These are phyloP conservation scores for Polychaeton citri DNA, from an alignment of 2,329 filamentous ascomycete species.

Conservation along the genomic window DNA sequence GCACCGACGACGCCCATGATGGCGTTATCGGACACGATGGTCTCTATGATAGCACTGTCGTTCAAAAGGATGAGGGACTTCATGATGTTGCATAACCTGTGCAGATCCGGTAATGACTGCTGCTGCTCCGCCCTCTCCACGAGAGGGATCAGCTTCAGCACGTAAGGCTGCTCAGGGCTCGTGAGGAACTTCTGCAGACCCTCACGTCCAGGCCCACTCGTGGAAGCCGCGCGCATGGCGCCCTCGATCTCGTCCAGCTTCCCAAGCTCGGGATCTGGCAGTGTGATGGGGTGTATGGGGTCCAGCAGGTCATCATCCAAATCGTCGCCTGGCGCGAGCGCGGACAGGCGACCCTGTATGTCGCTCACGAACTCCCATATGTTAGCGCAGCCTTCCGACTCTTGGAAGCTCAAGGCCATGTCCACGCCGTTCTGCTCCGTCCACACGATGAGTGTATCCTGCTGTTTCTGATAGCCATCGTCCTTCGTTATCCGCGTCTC, in stretches of 20 bases:
- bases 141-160: constrained; percentile 71
- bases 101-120: constrained; percentile 73
- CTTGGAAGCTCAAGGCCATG: constrained; percentile 97
- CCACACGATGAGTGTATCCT: constrained; percentile 98
- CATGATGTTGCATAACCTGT: constrained; percentile 93
- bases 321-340: constrained; percentile 53
- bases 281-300: constrained; percentile 51
- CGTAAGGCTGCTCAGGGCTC: constrained; percentile 57
- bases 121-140: constrained; percentile 84
- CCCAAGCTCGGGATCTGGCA: constrained; percentile 68
- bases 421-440: constrained; percentile 83
- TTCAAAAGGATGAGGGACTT: constrained; percentile 91
- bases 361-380: constrained; percentile 94
- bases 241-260: constrained; percentile 76
- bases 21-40: constrained; percentile 78
- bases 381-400: constrained; percentile 80
- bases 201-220: constrained; percentile 64
- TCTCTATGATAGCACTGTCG: constrained; percentile 88
- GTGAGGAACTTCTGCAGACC: constrained; percentile 79
- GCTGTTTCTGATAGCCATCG: constrained; percentile 95
- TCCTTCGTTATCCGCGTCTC: constrained; percentile 86
- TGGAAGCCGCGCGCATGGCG: constrained; percentile 66
- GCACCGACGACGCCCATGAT: constrained; percentile 89
- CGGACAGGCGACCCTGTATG: constrained; percentile 63
- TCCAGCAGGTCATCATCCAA: constrained; percentile 84